phyloP scores from a whole-genome alignment of 1,284 basidiomycete species.

The Tranzscheliella williamsii region DNA sequence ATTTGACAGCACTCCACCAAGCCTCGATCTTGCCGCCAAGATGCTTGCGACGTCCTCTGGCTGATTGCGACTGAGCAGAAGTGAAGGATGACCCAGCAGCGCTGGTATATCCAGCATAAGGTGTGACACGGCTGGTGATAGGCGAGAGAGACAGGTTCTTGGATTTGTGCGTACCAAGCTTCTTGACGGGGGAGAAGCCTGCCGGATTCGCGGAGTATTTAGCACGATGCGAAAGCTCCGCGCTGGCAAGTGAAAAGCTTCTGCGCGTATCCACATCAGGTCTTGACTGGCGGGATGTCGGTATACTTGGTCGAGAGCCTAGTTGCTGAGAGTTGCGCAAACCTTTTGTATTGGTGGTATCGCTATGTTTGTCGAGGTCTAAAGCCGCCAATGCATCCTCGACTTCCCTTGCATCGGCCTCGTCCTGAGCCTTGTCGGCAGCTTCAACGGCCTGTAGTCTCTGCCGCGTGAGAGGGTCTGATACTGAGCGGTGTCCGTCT shows the following conservation, averaged over 20 bases:
- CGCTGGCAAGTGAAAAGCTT: conserved; percentile 32
- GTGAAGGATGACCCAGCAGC: conserved; percentile 2
- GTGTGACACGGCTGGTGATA: conserved; percentile 40
- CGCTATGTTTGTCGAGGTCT: conserved; percentile 9
- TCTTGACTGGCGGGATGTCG: conserved; percentile 7
- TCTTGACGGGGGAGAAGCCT: conserved; percentile 26
- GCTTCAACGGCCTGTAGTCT: conserved; percentile 19
- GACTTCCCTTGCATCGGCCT: conserved; percentile 28
- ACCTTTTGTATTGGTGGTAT: neutral
- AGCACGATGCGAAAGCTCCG: conserved; percentile 16
- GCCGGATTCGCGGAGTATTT: conserved; percentile 1
- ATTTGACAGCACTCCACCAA: conserved; percentile 58
- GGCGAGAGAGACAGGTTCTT: conserved; percentile 49
- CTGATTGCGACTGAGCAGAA: conserved; percentile 14
- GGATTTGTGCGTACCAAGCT: conserved; percentile 25
- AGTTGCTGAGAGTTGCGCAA: conserved; percentile 24
- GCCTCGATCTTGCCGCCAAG: conserved; percentile 56
- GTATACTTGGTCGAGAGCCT: conserved; percentile 13
- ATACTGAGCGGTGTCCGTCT: conserved; percentile 34
- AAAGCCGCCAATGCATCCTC: conserved; percentile 28
- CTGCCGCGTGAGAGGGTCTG: conserved; percentile 32
- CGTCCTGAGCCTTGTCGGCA: conserved; percentile 15
- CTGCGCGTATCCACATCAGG: conserved; percentile 12
- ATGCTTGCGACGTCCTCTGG: conserved; percentile 35
- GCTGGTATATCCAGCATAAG: conserved; percentile 23